phyloP scores from a whole-genome alignment of 2,329 filamentous ascomycete species.

The Aspergillus melleus region DNA sequence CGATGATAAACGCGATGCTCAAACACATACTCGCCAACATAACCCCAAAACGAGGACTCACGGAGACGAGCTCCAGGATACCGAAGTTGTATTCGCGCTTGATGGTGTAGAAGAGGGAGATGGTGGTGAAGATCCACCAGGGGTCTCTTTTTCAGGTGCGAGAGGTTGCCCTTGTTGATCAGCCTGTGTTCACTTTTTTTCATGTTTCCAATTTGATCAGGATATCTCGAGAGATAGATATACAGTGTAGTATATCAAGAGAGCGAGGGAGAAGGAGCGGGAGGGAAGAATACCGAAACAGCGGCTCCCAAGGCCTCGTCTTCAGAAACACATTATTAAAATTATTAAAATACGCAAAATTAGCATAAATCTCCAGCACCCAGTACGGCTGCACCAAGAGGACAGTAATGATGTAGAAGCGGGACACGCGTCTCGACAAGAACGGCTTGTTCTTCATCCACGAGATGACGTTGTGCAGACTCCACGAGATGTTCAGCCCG shows the following conservation, averaged over 20 bases:
- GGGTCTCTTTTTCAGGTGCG: constrained; percentile 50
- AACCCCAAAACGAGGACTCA: constrained; percentile 65
- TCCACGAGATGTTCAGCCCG: constrained; percentile 63
- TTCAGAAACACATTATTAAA: constrained; percentile 54
- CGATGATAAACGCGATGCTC: constrained; percentile 60
- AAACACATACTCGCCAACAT: constrained; percentile 62
- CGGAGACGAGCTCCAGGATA: constrained; percentile 56
- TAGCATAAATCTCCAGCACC: constrained; percentile 65
- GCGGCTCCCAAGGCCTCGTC: constrained; percentile 60
- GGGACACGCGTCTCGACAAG: constrained; percentile 50
- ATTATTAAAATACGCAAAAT: constrained; percentile 64
- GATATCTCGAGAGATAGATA: too few species aligned
- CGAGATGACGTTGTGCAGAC: constrained; percentile 64
- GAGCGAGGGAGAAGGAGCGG: background rate
- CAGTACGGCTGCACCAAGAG: constrained; percentile 63
- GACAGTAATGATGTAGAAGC: constrained; percentile 60
- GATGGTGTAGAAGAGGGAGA: constrained; percentile 63
- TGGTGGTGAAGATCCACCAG: constrained; percentile 66
- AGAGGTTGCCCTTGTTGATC: too few species aligned
- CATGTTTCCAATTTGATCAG: too few species aligned
- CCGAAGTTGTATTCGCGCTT: constrained; percentile 62
- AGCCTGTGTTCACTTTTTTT: too few species aligned
- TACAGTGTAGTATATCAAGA: too few species aligned
- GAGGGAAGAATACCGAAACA: constrained; percentile 50
- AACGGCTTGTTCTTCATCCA: constrained; percentile 69